These are phyloP conservation scores for Melampsora americana DNA, from an alignment of 1,284 basidiomycete species.

Conservation along the genomic window DNA sequence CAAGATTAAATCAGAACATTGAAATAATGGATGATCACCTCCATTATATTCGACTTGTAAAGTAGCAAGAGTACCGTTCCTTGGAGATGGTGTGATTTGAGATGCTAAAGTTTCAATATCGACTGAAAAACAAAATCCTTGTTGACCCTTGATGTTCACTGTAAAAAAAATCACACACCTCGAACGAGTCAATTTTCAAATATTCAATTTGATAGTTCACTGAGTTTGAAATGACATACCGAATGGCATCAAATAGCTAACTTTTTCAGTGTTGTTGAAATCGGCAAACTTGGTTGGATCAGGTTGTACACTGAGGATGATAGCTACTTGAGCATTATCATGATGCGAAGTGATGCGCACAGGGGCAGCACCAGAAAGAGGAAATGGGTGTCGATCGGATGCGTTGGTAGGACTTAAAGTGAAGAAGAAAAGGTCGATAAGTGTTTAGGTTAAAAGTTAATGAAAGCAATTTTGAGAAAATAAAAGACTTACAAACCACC, in stretches of 20 bases:
- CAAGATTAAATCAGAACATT: conserved; percentile 71
- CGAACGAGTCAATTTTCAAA: too few relatives aligned
- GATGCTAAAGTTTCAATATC: conserved; percentile 43
- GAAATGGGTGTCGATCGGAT: conserved; percentile 63
- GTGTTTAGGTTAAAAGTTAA: background rate
- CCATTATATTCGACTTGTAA: conserved; percentile 34
- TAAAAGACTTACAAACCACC: conserved; percentile 3
- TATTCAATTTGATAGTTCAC: too few relatives aligned
- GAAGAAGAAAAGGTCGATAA: background rate
- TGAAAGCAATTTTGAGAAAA: background rate
- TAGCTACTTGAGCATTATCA: conserved; percentile 60
- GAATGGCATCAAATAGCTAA: conserved; percentile 44
- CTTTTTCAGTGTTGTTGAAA: conserved; percentile 59
- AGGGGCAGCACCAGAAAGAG: conserved; percentile 61
- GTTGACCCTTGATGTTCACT: conserved; percentile 26
- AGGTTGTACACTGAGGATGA: conserved; percentile 61
- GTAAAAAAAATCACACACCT: too few relatives aligned
- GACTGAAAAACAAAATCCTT: conserved; percentile 46
- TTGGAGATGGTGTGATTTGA: conserved; percentile 5
- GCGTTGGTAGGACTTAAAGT: conserved; percentile 49
- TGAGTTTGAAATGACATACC: background rate
- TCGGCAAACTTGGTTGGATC: conserved; percentile 63
- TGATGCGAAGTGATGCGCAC: conserved; percentile 64
- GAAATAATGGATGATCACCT: conserved; percentile 43
- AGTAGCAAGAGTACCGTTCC: conserved; percentile 5